Percentiles rank a stretch among this genome's conserved stretches.
phyloP scores from a whole-genome alignment of 129 eudicot genomes.

The Mikania micrantha region DNA sequence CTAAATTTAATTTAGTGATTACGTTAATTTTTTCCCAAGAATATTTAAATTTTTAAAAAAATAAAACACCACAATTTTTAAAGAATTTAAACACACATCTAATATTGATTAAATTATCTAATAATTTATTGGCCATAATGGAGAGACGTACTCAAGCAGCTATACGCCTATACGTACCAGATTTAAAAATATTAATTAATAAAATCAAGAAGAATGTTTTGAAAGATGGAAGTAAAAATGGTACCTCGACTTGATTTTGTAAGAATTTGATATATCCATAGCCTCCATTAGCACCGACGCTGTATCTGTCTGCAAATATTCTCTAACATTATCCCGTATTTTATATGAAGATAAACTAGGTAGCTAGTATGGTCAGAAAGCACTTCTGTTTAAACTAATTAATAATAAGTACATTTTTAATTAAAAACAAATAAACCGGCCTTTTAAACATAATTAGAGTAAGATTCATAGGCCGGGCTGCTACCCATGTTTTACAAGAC shows the following conservation, averaged over 20 bases:
- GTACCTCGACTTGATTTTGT: constrained; percentile 84
- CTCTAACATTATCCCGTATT: constrained; percentile 12
- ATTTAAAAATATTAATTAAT: not conserved
- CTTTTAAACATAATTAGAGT: constrained; percentile 12
- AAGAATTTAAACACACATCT: too few species aligned
- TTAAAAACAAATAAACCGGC: not conserved
- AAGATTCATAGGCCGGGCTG: not conserved
- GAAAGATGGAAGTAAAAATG: not conserved
- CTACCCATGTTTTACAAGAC: constrained; percentile 9
- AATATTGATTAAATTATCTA: not conserved
- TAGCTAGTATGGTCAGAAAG: constrained; percentile 13
- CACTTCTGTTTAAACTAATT: constrained; percentile 14
- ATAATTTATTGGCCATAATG: not conserved
- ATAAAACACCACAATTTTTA: too few species aligned
- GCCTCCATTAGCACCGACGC: constrained; percentile 98
- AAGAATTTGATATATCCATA: constrained; percentile 93
- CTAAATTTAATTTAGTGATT: not conserved
- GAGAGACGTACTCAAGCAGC: not conserved
- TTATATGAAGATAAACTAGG: not conserved
- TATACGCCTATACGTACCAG: too few species aligned
- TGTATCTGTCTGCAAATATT: constrained; percentile 81
- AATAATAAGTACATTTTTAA: constrained; percentile 4
- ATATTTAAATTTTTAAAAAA: too few species aligned
- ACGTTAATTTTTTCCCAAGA: too few species aligned
- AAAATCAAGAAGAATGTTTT: constrained; percentile 31